Evolutionary conservation across 139 green algal species (phyloP).

Genomic region (Chlamydomonas asymmetrica): DNA sequence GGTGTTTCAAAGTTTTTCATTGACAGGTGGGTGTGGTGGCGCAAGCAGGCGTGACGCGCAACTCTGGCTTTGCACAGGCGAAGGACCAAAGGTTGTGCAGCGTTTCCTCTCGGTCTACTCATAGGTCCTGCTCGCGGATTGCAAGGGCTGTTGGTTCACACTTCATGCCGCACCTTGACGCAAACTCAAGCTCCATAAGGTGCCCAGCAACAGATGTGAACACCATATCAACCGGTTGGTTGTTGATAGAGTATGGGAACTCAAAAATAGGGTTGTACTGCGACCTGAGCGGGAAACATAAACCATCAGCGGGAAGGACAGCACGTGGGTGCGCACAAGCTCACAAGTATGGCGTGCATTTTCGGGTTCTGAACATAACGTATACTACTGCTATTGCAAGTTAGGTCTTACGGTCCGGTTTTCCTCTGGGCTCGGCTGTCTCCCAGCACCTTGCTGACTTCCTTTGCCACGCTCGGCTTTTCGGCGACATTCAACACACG

Average conservation of each 20-base stretch:
- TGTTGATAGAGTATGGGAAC: conserved; percentile 83
- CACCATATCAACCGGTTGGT: conserved; percentile 71
- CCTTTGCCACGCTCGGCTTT: conserved; percentile 91
- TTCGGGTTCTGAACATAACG: not conserved
- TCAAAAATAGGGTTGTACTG: conserved; percentile 81
- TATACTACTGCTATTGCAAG: not conserved
- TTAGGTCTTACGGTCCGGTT: conserved; percentile 25
- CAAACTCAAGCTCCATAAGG: conserved; percentile 78
- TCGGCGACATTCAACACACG: conserved; percentile 93
- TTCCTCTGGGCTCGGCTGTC: conserved; percentile 35
- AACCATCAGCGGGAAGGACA: not conserved
- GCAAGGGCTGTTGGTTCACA: not conserved
- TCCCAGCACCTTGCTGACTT: conserved; percentile 80
- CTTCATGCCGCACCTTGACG: not conserved
- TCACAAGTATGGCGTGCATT: not conserved
- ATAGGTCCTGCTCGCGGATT: not conserved
- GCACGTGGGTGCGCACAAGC: not conserved
- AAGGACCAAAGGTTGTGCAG: not conserved
- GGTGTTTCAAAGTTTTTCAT: not conserved
- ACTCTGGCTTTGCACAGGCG: no score
- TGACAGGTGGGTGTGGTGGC: not conserved
- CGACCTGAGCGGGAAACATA: conserved; percentile 41
- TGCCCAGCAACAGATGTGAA: conserved; percentile 95
- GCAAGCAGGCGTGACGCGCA: not conserved
- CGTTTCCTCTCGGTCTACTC: not conserved